phyloP scores from a whole-genome alignment of 805 yeast species.

The Kazachstania martiniae region DNA sequence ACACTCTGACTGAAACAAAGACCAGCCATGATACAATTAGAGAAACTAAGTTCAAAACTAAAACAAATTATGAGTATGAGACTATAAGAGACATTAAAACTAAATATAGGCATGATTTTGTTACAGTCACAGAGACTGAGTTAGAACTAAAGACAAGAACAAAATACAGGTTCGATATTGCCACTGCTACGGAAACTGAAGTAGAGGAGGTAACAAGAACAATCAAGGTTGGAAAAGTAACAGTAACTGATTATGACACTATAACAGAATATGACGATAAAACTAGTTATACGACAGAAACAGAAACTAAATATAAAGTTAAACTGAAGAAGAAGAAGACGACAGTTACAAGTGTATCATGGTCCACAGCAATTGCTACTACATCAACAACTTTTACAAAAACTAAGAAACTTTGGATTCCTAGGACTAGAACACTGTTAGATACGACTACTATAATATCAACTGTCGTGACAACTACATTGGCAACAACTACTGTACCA shows the following conservation, averaged over 20 bases:
- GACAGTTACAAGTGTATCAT: neutral
- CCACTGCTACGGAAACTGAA: constrained; percentile 19
- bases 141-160: constrained; percentile 11
- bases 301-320: constrained; percentile 5
- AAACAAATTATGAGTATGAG: constrained; percentile 6
- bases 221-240: constrained; percentile 16
- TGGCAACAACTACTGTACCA: no score
- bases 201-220: constrained; percentile 11
- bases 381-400: constrained; percentile 14
- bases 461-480: no score
- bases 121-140: constrained; percentile 20
- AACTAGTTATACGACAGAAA: constrained; percentile 5
- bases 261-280: no score
- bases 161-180: constrained; percentile 10
- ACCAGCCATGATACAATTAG: constrained; percentile 1
- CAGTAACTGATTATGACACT: constrained; percentile 12
- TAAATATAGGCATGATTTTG: constrained; percentile 19
- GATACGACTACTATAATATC: no score
- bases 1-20: constrained; percentile 5
- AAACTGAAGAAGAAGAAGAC: constrained; percentile 9
- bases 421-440: no score
- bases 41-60: constrained; percentile 3
- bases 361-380: neutral
- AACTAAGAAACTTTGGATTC: constrained; percentile 7
- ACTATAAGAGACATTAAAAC: constrained; percentile 13